A percentile compares a stretch with the other conserved stretches of the same genome.
Conservation (phyloP, 805 yeast genomes). For the Saturnispora mendoncae region DNA sequence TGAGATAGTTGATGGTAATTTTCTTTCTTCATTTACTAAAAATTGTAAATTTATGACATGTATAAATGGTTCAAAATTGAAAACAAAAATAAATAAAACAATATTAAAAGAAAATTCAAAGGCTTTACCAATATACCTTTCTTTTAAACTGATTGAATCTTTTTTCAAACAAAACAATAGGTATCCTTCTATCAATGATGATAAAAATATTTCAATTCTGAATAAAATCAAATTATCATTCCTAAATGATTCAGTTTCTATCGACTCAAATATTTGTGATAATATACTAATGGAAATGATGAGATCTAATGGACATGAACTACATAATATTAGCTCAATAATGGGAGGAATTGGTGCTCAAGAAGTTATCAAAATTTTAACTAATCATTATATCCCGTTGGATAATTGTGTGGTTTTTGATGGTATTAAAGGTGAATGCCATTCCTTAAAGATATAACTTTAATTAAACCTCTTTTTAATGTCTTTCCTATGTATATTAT, state of each 20-base stretch:
- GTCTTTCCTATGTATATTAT: not conserved
- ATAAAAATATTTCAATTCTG: not conserved
- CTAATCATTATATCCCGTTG: slow-evolving; percentile 74
- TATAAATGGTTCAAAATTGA: slow-evolving; percentile 6
- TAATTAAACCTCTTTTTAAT: not conserved
- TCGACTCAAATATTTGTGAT: slow-evolving; percentile 22
- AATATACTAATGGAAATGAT: slow-evolving; percentile 36
- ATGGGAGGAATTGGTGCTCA: slow-evolving; percentile 85
- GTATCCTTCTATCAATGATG: slow-evolving; percentile 15
- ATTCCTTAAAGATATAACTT: slow-evolving; percentile 1
- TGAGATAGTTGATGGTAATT: slow-evolving; percentile 25
- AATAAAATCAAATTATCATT: not conserved
- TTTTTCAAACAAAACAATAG: slow-evolving; percentile 22
- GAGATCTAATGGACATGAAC: slow-evolving; percentile 33
- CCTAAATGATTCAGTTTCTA: slow-evolving; percentile 1
- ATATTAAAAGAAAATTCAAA: not conserved
- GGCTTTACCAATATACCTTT: slow-evolving; percentile 30
- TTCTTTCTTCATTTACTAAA: slow-evolving; percentile 47
- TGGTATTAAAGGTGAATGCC: slow-evolving; percentile 49
- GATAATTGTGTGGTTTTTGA: slow-evolving; percentile 66
- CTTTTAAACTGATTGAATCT: slow-evolving; percentile 30
- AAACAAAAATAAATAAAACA: not conserved
- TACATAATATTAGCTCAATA: slow-evolving; percentile 55
- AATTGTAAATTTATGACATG: slow-evolving; percentile 48
- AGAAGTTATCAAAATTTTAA: slow-evolving; percentile 66